Conservation (phyloP, 2,329 filamentous ascomycete species). For the Celoporthe dispersa region DNA sequence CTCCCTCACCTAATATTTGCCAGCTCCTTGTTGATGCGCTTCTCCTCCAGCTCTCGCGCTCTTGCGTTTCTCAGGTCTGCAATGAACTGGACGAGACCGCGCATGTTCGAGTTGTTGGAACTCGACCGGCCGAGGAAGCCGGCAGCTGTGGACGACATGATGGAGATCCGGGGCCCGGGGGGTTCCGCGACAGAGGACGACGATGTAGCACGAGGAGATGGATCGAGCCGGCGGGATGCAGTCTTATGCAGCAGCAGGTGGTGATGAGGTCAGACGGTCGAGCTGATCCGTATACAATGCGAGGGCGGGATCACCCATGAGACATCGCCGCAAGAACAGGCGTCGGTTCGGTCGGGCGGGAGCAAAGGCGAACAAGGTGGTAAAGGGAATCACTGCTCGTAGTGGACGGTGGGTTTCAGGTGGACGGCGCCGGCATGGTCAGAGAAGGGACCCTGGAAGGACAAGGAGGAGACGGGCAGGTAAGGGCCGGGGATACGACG, state of each 20-base stretch:
- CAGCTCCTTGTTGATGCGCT: constrained; percentile 98
- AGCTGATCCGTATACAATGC: constrained; percentile 26
- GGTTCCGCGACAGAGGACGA: not conserved
- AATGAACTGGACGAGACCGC: constrained; percentile 95
- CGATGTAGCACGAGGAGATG: not conserved
- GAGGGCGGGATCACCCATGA: constrained; percentile 26
- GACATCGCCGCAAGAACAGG: constrained; percentile 22
- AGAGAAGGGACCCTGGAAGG: not conserved
- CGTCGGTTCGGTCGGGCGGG: not conserved
- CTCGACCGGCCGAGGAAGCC: constrained; percentile 70
- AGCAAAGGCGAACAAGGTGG: not conserved
- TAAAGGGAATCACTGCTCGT: constrained; percentile 7
- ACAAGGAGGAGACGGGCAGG: not conserved
- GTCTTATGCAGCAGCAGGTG: not conserved
- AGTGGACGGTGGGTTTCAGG: constrained; percentile 14
- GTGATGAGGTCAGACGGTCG: constrained; percentile 18
- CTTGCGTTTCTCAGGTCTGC: constrained; percentile 93
- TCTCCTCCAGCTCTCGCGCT: constrained; percentile 95
- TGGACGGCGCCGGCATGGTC: constrained; percentile 22
- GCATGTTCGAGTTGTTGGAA: constrained; percentile 70
- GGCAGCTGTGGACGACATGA: constrained; percentile 60
- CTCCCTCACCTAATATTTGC: constrained; percentile 81
- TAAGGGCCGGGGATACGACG: constrained; percentile 2
- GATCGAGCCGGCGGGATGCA: not conserved
- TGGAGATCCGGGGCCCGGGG: constrained; percentile 32